Conservation (phyloP, 257 asterid genomes). For the Oldenlandia corymbosa region DNA sequence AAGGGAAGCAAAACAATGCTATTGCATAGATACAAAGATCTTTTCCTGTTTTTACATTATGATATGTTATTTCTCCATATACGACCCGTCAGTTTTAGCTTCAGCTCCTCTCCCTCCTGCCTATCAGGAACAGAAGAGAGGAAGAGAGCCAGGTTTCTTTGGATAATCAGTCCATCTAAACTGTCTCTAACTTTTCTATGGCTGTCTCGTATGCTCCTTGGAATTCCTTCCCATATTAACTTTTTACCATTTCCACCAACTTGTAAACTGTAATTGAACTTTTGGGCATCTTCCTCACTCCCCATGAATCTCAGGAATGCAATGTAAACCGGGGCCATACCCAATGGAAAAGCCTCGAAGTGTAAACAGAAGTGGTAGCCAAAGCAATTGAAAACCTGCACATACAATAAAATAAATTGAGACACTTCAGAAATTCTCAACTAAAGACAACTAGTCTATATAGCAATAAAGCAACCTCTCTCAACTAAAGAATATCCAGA, state of each 20-base stretch:
- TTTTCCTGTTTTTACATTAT: background rate
- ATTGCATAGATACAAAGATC: too few species aligned
- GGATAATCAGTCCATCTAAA: constrained; percentile 31
- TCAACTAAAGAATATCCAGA: background rate
- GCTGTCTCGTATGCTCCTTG: constrained; percentile 38
- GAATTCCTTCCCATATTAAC: constrained; percentile 34
- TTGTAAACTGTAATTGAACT: constrained; percentile 33
- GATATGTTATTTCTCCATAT: constrained; percentile 22
- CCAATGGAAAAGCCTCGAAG: constrained; percentile 34
- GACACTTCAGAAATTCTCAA: background rate
- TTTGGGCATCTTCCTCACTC: constrained; percentile 29
- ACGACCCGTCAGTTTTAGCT: constrained; percentile 30
- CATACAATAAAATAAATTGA: constrained; percentile 5
- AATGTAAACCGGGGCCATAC: constrained; percentile 36
- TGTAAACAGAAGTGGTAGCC: constrained; percentile 34
- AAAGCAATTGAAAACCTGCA: constrained; percentile 40
- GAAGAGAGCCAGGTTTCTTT: constrained; percentile 30
- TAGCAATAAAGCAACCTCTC: background rate
- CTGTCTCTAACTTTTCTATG: constrained; percentile 32
- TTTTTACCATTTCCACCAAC: constrained; percentile 35
- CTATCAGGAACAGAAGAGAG: constrained; percentile 29
- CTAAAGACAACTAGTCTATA: background rate
- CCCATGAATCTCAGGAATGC: constrained; percentile 40
- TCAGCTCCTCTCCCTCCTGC: constrained; percentile 32
- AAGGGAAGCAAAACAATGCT: too few species aligned